These are phyloP conservation scores for Ulmus americana DNA, from an alignment of 331 rosid species.

Conservation along the genomic window DNA sequence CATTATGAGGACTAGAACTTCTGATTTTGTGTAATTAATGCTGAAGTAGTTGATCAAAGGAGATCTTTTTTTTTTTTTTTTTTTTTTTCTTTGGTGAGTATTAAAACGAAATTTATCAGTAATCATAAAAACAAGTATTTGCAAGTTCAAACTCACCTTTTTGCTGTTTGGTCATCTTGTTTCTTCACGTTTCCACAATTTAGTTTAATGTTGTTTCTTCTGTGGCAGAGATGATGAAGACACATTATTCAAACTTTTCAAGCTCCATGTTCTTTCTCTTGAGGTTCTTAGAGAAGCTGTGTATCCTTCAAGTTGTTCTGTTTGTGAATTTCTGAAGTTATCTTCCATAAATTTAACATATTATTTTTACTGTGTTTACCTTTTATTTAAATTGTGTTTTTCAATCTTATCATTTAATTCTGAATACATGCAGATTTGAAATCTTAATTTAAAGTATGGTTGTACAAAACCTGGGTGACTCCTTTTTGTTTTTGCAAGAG, in stretches of 20 bases:
- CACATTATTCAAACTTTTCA: slow-evolving; percentile 47
- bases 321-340: slow-evolving; percentile 21
- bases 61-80: too few species aligned
- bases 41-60: too few species aligned
- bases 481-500: slow-evolving; percentile 10
- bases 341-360: slow-evolving; percentile 6
- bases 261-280: slow-evolving; percentile 73
- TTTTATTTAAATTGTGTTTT: slow-evolving; percentile 12
- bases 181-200: too few species aligned
- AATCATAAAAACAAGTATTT: too few species aligned
- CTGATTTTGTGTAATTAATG: too few species aligned
- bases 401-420: too few species aligned
- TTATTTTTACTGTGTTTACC: background rate
- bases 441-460: too few species aligned
- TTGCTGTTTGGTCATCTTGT: too few species aligned
- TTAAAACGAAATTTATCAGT: too few species aligned
- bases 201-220: slow-evolving; percentile 1
- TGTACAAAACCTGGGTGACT: background rate
- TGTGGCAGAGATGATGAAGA: slow-evolving; percentile 65
- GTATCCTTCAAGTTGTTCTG: slow-evolving; percentile 62
- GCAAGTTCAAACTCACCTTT: too few species aligned
- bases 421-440: too few species aligned
- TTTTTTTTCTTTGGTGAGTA: too few species aligned
- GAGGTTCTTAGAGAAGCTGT: slow-evolving; percentile 92
- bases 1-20: slow-evolving; percentile 6